Evolutionary conservation across 495 filamentous ascomycete genomes (phyloP), one percentile per base, ranked within the genome.

Genomic region (Penicillium steckii): DNA sequence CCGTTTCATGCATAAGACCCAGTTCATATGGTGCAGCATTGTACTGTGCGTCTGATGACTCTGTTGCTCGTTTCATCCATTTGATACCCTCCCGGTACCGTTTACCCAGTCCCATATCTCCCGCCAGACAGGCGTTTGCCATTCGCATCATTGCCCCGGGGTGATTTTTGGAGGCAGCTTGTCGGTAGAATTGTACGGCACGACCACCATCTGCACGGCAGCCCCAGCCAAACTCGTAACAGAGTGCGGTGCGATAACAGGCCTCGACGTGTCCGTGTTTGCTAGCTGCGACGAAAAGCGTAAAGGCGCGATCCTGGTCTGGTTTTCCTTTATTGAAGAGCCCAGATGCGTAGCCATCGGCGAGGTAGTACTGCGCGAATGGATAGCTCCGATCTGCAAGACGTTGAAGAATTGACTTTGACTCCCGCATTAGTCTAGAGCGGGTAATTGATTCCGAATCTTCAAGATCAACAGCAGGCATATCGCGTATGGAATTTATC

Each of bases 211-310:
- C 93, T 52, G 89, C 90, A 27, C 90, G 82, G 50, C 86, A 91
- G 18, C 94, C 94, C 94, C 95, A 97, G 54, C 91, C 95, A 71
- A 96, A 97, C 64, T 99, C 94, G 71, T 96, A 97, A 75, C 93
- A 97, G 29, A 99, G 74, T 3, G 88, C 94, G 41, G 93, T 86
- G 46, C 94, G 87, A 71, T 96, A 99, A 35, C 85, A 93, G 23
- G 95, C 91, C 72, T 99, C 94, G 24, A 95, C 89, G 65, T 99
- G 94, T 25, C 94, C 95, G 68, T 97, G 95, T 73, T 97, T 99
- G 66, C 89, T 91, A 10, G 95, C 95, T 1, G 93, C 82, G 26
- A 96, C 76, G 65, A 99, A 99, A 6, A 97, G 83, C 0, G 88
- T 83, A 61, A 97, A 97, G 1, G 93, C 91, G 9, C 85, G 84